Percentiles rank a stretch among this genome's conserved stretches.
These are phyloP conservation scores for Fusarium odoratissimum DNA, from an alignment of 2,329 filamentous ascomycete species.

Conservation along the genomic window DNA sequence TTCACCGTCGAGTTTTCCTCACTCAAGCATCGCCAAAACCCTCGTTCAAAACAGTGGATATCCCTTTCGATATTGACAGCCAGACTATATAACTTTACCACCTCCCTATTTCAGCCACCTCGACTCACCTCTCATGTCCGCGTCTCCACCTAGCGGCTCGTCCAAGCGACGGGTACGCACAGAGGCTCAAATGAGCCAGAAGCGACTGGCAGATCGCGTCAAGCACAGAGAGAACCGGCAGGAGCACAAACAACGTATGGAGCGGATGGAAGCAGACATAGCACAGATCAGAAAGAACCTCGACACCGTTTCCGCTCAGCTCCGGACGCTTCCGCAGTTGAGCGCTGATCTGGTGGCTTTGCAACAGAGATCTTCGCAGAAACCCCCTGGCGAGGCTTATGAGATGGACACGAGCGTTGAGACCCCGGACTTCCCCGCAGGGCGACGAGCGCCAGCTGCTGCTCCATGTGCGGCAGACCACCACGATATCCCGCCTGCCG, in stretches of 20 bases:
- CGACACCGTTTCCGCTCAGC: constrained; percentile 32
- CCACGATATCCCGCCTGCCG: constrained; percentile 13
- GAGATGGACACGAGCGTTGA: constrained; percentile 5
- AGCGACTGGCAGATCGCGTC: constrained; percentile 40
- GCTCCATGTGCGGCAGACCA: constrained; percentile 8
- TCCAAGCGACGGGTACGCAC: constrained; percentile 38
- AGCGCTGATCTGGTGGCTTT: constrained; percentile 24
- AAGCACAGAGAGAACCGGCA: constrained; percentile 44
- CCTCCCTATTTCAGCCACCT: constrained; percentile 7
- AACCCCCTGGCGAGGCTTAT: constrained; percentile 16
- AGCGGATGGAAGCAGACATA: constrained; percentile 44
- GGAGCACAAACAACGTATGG: constrained; percentile 43
- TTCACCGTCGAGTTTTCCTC: background rate
- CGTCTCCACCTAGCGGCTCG: constrained; percentile 29
- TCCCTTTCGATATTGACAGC: background rate
- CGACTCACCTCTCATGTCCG: constrained; percentile 14
- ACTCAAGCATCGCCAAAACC: constrained; percentile 1
- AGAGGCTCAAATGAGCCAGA: constrained; percentile 44
- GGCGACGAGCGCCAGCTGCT: constrained; percentile 1
- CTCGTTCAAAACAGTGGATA: constrained; percentile 14
- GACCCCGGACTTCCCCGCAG: constrained; percentile 19
- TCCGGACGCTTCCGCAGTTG: constrained; percentile 22
- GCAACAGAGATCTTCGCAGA: constrained; percentile 25
- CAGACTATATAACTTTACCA: background rate
- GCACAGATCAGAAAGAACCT: constrained; percentile 38